Evolutionary conservation across 129 eudicot genomes (phyloP).

Genomic region (Chrysanthemum seticuspe): DNA sequence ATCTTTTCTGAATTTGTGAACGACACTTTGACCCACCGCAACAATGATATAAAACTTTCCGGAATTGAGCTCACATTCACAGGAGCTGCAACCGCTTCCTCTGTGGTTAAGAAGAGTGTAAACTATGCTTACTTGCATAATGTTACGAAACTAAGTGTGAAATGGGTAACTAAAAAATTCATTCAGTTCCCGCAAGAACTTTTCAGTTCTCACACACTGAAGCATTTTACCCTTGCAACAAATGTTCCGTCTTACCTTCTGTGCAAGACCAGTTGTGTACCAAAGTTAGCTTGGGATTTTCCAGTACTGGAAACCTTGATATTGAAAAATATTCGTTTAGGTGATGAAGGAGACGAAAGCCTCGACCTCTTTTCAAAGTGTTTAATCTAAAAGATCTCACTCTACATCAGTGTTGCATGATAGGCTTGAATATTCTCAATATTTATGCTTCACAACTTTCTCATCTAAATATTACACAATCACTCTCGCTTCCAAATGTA

Average conservation of each 20-base stretch:
- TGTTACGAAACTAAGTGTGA: neutral
- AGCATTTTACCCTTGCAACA: neutral
- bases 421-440: neutral
- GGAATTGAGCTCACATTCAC: neutral
- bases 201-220: constrained; percentile 2
- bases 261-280: neutral
- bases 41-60: neutral
- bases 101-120: neutral
- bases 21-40: neutral
- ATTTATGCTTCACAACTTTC: neutral
- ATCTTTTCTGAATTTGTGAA: neutral
- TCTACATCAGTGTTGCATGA: neutral
- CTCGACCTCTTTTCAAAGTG: neutral
- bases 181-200: neutral
- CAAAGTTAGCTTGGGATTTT: neutral
- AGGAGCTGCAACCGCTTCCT: neutral
- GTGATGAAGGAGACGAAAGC: neutral
- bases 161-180: neutral
- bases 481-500: neutral
- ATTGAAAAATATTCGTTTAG: neutral
- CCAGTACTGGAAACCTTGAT: neutral
- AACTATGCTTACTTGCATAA: neutral
- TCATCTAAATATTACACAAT: neutral
- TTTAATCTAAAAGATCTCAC: constrained; percentile 1
- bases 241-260: neutral